These are phyloP conservation scores for Cladosporium cucumerinum DNA, from an alignment of 2,329 filamentous ascomycete genomes.

Conservation along the genomic window DNA sequence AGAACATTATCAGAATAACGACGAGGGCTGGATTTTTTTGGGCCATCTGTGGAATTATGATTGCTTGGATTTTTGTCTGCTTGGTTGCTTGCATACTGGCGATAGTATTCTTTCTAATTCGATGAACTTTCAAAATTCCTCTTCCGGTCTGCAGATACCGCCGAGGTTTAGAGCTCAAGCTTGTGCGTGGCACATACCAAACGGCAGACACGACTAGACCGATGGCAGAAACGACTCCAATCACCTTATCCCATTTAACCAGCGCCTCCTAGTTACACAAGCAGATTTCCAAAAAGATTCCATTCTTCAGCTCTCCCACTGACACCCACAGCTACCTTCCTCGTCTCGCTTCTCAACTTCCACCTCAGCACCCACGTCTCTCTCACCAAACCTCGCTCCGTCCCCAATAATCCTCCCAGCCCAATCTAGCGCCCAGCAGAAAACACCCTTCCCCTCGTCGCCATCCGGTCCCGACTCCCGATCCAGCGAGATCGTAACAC, in stretches of 20 bases:
- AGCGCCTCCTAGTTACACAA: neutral
- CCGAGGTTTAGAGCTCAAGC: neutral
- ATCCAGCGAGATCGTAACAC: slow-evolving; percentile 58
- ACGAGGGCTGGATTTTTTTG: too few relatives aligned
- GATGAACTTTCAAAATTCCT: neutral
- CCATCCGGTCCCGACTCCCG: slow-evolving; percentile 54
- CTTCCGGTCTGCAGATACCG: too few relatives aligned
- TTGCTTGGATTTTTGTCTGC: neutral
- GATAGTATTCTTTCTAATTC: neutral
- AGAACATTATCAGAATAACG: neutral
- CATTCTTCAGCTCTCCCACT: neutral
- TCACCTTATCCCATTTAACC: too few relatives aligned
- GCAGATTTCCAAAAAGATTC: too few relatives aligned
- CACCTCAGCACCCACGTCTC: slow-evolving; percentile 24
- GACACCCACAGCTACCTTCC: slow-evolving; percentile 2
- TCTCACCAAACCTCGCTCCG: slow-evolving; percentile 18
- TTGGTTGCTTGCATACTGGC: neutral
- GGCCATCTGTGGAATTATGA: neutral
- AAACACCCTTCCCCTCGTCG: slow-evolving; percentile 52
- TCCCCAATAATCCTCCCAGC: slow-evolving; percentile 6
- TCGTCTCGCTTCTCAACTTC: slow-evolving; percentile 23
- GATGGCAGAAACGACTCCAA: too few relatives aligned
- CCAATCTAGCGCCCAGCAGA: slow-evolving; percentile 57
- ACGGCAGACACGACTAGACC: too few relatives aligned
- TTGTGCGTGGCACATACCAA: neutral